phyloP scores from a whole-genome alignment of 208 protist genomes.

The Leptomonas pyrrhocoris region DNA sequence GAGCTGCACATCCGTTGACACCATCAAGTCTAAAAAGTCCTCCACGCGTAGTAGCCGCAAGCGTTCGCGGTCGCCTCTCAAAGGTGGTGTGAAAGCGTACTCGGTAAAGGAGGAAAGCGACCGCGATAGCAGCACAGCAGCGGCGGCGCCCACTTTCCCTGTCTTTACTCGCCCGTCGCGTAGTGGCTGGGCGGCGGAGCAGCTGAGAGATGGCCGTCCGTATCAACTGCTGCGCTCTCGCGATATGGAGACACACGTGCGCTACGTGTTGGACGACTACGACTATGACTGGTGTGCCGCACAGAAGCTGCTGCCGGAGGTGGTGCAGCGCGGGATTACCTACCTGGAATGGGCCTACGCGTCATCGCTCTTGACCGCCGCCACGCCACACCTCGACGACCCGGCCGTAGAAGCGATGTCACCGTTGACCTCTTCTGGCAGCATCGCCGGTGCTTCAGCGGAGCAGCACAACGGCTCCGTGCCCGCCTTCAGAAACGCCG shows the following conservation, averaged over 20 bases:
- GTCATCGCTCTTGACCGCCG: constrained; percentile 35
- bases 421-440: background rate
- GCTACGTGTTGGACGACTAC: constrained; percentile 68
- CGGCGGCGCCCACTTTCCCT: background rate
- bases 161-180: constrained; percentile 22
- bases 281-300: constrained; percentile 72
- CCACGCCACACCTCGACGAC: constrained; percentile 10
- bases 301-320: constrained; percentile 30
- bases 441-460: no score
- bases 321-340: constrained; percentile 59
- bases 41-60: constrained; percentile 9
- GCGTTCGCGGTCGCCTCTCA: constrained; percentile 12
- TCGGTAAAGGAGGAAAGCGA: constrained; percentile 11
- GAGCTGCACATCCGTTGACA: background rate
- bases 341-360: constrained; percentile 74
- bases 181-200: constrained; percentile 38
- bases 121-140: background rate
- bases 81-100: background rate
- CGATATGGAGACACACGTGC: constrained; percentile 52
- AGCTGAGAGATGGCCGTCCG: constrained; percentile 34
- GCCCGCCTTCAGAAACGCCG: background rate
- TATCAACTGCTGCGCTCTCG: constrained; percentile 50
- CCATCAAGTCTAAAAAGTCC: background rate
- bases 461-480: background rate
- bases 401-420: background rate